Base-by-base conservation (phyloP, 805 yeast genomes). In the Cyberlindnera euphorbiiphila region DNA sequence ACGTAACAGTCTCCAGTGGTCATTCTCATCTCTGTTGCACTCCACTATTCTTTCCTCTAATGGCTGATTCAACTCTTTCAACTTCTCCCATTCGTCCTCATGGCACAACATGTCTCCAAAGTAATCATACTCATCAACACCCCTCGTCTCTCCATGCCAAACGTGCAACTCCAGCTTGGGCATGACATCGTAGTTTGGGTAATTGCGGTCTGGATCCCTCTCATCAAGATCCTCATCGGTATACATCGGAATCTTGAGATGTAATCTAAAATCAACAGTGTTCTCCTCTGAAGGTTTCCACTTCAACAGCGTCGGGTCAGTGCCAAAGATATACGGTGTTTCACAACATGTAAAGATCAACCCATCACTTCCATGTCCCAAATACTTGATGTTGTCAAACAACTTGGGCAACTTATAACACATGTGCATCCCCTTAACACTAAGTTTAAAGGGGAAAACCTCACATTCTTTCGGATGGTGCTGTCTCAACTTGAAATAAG, bases 231-330 rank as follows among this genome's bases (percentile, higher is more conserved):
- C 85, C 6, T 74, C 74, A 56, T 84, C 91, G 31, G 71, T 71
- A 49, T 49, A 78, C 8, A 61, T 49, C 13, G 78, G 76, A 51
- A 85, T 85, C 24, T 71, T 71, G 41, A 87, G 60, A 23, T 70
- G 69, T 42, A 93, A 60, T 56, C 80, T 80, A 62, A 86, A 93
- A 61, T 93, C 99, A 29, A 94, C 76, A 0, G 97, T 83, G 52
- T 93, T 94, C 60, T 91, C 98, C 45, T 85, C 85, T 10, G 95
- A 86, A 3, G 98, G 98, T 56, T 93, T 93, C 99, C 99, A 93
- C 62, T 94, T 93, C 38, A 93, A 64, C 34, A 93, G 66, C 6
- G 87, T 76, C 1, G 77, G 72, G 59, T 93, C 98, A 1, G 98
- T 91, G 11, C 98, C 98, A 45, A 81, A 77, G 3, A 76, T 69